phyloP scores from a whole-genome alignment of 75 land plant species.

The Ceratopteris richardii region DNA sequence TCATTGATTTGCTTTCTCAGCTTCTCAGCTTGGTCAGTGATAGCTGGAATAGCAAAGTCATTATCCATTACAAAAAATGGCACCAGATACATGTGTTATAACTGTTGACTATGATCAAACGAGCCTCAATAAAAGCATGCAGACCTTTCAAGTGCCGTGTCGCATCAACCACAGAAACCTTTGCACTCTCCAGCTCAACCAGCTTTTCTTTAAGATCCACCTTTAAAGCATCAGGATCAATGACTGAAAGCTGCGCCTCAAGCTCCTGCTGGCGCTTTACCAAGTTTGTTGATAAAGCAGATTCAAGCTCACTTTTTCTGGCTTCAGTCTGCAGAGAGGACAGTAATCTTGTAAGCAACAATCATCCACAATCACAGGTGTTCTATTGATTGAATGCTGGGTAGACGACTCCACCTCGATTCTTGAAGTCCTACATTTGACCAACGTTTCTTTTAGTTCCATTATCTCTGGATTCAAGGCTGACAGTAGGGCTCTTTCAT shows the following conservation, averaged over 20 bases:
- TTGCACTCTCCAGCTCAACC: conserved; percentile 60
- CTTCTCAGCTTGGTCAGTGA: conserved; percentile 45
- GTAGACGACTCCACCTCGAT: conserved; percentile 49
- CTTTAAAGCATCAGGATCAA: conserved; percentile 39
- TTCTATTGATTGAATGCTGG: too few relatives aligned
- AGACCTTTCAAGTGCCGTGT: conserved; percentile 60
- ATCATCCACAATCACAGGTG: too few relatives aligned
- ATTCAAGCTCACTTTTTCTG: conserved; percentile 84
- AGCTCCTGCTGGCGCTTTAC: conserved; percentile 80
- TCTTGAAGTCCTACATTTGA: conserved; percentile 48
- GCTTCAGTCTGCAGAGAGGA: conserved; percentile 59
- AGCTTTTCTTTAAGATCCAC: conserved; percentile 52
- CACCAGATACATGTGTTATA: too few relatives aligned
- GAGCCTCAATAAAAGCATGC: neutral
- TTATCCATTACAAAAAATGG: neutral
- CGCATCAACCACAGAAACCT: conserved; percentile 47
- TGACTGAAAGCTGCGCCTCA: conserved; percentile 47
- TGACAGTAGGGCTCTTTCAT: conserved; percentile 67
- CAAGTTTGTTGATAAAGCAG: conserved; percentile 77
- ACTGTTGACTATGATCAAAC: too few relatives aligned
- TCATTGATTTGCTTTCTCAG: conserved; percentile 41
- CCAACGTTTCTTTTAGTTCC: conserved; percentile 65
- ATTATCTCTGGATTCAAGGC: conserved; percentile 88
- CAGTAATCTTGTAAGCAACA: neutral
- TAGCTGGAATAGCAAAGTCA: too few relatives aligned